Conservation (phyloP, 139 green algal genomes). For the Chloropicon primus region DNA sequence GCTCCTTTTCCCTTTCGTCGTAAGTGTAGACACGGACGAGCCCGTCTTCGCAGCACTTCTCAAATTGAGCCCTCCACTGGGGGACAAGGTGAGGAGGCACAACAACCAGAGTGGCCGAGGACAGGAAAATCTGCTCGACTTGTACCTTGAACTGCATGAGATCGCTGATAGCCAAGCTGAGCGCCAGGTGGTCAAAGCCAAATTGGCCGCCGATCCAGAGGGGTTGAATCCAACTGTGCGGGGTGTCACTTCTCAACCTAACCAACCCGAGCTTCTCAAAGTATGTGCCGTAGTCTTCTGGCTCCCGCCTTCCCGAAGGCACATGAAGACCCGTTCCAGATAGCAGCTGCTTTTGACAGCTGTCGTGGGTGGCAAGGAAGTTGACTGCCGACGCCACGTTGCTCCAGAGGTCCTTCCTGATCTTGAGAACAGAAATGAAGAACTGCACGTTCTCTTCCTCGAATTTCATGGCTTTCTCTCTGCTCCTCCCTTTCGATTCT, state of each 20-base stretch:
- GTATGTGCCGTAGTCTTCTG: background rate
- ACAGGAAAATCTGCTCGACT: slow-evolving; percentile 50
- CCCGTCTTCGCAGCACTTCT: slow-evolving; percentile 28
- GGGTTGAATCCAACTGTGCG: background rate
- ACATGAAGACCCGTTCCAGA: background rate
- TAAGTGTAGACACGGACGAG: slow-evolving; percentile 41
- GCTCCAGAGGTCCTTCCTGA: background rate
- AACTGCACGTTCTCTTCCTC: background rate
- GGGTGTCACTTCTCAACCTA: background rate
- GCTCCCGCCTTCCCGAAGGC: background rate
- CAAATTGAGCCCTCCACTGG: slow-evolving; percentile 65
- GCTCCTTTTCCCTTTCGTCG: background rate
- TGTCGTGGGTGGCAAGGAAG: background rate
- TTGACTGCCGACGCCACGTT: background rate
- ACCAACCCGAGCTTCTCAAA: background rate
- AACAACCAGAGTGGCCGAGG: slow-evolving; percentile 77
- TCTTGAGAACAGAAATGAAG: background rate
- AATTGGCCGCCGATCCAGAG: background rate
- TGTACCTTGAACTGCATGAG: background rate
- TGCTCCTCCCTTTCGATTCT: background rate
- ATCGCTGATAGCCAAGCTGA: background rate
- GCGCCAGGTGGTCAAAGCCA: background rate
- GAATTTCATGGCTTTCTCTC: background rate
- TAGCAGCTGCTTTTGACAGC: background rate
- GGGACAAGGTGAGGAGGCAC: slow-evolving; percentile 65